phyloP scores from a whole-genome alignment of 2,329 filamentous ascomycete species.

The Scleromitrula shiraiana region DNA sequence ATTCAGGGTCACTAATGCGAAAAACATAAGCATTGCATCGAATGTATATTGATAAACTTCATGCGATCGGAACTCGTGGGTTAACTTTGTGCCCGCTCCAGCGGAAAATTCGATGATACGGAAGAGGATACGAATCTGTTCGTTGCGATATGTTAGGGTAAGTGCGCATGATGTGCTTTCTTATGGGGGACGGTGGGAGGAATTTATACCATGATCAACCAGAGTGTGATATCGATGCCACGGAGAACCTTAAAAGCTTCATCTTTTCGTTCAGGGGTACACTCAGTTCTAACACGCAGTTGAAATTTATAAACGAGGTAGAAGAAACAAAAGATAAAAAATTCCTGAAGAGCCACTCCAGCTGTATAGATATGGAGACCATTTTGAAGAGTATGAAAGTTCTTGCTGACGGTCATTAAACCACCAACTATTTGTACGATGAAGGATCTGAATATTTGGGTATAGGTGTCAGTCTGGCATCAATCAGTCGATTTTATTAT shows the following conservation, averaged over 20 bases:
- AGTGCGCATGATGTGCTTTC: too few relatives aligned
- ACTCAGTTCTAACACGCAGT: background rate
- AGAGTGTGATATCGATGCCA: conserved; percentile 33
- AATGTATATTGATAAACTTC: conserved; percentile 44
- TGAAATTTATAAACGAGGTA: background rate
- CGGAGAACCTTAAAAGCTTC: conserved; percentile 31
- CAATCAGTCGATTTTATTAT: background rate
- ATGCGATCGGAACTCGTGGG: conserved; percentile 31
- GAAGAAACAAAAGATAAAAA: conserved; percentile 35
- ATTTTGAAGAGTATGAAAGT: conserved; percentile 30
- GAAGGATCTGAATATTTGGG: conserved; percentile 32
- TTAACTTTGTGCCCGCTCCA: conserved; percentile 40
- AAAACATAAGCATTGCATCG: conserved; percentile 49
- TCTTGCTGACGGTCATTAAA: conserved; percentile 23
- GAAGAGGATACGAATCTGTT: conserved; percentile 46
- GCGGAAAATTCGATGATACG: conserved; percentile 48
- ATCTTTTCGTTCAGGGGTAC: background rate
- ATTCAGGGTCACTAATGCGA: conserved; percentile 37
- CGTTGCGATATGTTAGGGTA: conserved; percentile 27
- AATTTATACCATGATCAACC: conserved; percentile 26
- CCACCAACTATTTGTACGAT: background rate
- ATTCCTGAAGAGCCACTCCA: conserved; percentile 43
- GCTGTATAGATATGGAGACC: conserved; percentile 43
- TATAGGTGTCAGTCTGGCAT: conserved; percentile 16
- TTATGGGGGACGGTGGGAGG: too few relatives aligned